Conservation (phyloP, 352 stramenopile genomes). For the Pythium phragmitis region DNA sequence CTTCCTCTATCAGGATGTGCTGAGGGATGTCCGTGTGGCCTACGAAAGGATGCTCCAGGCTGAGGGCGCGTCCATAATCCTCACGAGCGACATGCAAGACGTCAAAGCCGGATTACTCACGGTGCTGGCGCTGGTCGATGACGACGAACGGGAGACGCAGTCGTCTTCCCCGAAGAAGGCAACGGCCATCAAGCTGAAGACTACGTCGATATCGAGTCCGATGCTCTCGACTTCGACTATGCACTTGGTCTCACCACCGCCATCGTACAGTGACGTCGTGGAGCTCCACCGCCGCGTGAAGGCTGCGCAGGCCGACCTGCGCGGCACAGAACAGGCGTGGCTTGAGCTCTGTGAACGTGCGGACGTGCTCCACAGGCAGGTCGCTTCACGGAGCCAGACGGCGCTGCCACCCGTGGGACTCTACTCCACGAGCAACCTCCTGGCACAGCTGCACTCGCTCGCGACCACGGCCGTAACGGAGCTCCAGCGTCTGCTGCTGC, state of each 20-base stretch:
- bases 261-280: constrained; percentile 44
- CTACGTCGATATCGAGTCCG: neutral
- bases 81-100: constrained; percentile 67
- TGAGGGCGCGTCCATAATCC: constrained; percentile 58
- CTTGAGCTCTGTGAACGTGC: constrained; percentile 52
- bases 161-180: neutral
- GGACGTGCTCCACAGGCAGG: constrained; percentile 28
- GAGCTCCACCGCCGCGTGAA: constrained; percentile 50
- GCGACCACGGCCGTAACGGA: constrained; percentile 17
- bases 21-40: constrained; percentile 32
- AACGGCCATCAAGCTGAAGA: neutral
- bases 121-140: constrained; percentile 36
- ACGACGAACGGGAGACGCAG: constrained; percentile 10
- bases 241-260: constrained; percentile 26
- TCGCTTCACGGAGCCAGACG: neutral
- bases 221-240: constrained; percentile 24
- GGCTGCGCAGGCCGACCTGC: constrained; percentile 38
- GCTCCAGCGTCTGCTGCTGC: constrained; percentile 30
- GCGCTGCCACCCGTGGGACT: constrained; percentile 35
- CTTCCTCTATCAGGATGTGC: constrained; percentile 60
- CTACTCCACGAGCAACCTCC: constrained; percentile 35
- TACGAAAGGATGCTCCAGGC: constrained; percentile 53
- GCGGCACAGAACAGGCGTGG: constrained; percentile 58
- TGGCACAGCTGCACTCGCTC: constrained; percentile 38
- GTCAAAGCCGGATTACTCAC: constrained; percentile 46